Evolutionary conservation across 2,329 filamentous ascomycete genomes (phyloP).

Genomic region (Aureobasidium sp.): DNA sequence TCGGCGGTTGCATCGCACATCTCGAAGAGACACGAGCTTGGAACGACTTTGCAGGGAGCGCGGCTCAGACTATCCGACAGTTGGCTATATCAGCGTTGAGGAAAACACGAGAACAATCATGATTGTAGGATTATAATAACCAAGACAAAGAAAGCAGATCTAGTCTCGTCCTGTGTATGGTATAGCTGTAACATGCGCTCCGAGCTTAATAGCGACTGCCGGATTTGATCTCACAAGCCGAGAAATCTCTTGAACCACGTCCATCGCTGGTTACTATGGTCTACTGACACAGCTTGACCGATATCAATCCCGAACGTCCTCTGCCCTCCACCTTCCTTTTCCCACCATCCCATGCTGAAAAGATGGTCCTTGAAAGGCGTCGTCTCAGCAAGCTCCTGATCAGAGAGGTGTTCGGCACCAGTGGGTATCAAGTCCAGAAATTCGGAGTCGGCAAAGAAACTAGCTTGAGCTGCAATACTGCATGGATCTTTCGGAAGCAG

Average conservation of each 20-base stretch:
- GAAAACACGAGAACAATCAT: background rate
- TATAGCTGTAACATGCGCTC: too few relatives aligned
- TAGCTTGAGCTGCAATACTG: background rate
- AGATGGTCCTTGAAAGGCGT: background rate
- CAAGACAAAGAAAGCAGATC: too few relatives aligned
- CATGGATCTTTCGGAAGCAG: background rate
- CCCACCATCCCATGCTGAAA: background rate
- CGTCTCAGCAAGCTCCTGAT: background rate
- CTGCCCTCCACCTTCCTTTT: background rate
- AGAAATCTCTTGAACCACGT: background rate
- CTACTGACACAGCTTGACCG: background rate
- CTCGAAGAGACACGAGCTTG: background rate
- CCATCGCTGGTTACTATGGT: background rate
- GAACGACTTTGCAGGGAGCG: background rate
- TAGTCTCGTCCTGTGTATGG: too few relatives aligned
- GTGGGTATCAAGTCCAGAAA: background rate
- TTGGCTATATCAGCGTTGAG: background rate
- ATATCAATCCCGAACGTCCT: background rate
- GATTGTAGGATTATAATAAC: too few relatives aligned
- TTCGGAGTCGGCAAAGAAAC: background rate
- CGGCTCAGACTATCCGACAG: background rate
- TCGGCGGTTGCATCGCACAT: background rate
- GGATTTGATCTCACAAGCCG: background rate
- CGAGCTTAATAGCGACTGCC: background rate
- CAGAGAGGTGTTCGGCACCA: background rate